These are phyloP conservation scores for Colletotrichum tropicicola DNA, from an alignment of 2,329 filamentous ascomycete species.

Conservation along the genomic window DNA sequence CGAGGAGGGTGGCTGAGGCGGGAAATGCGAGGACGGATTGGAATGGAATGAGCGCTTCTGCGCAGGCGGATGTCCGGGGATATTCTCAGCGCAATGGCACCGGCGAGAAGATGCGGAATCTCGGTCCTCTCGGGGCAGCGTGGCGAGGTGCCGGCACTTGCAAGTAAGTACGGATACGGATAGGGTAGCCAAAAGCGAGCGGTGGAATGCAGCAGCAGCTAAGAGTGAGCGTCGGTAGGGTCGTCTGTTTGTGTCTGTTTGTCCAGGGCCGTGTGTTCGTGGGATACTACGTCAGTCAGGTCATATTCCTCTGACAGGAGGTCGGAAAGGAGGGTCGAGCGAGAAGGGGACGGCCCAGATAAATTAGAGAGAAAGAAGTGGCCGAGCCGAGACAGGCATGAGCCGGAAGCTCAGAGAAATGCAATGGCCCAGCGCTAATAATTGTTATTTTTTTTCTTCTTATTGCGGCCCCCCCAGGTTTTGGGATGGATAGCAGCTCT, in stretches of 20 bases:
- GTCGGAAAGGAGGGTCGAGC: conserved; percentile 21
- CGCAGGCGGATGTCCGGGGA: conserved; percentile 5
- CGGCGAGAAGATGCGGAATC: neutral
- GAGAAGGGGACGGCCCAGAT: conserved; percentile 20
- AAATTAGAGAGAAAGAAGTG: conserved; percentile 9
- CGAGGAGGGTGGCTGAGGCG: conserved; percentile 12
- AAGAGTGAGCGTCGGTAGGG: neutral
- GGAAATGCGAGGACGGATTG: conserved; percentile 1
- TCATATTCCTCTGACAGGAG: conserved; percentile 22
- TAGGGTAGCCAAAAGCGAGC: neutral
- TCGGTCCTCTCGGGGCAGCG: neutral
- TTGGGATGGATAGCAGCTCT: too few species aligned
- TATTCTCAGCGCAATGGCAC: conserved; percentile 1
- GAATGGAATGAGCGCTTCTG: neutral
- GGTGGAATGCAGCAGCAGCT: neutral
- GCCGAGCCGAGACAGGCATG: conserved; percentile 6
- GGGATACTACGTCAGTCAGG: conserved; percentile 24
- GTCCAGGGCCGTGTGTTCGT: neutral
- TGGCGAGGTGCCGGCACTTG: neutral
- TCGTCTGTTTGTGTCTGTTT: neutral
- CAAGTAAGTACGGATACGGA: neutral
- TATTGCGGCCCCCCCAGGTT: too few species aligned
- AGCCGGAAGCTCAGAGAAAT: conserved; percentile 1
- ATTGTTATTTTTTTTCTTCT: neutral
- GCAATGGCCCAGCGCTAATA: too few species aligned